Conservation (phyloP, 805 yeast species). For the Debaryomyces hansenii region DNA sequence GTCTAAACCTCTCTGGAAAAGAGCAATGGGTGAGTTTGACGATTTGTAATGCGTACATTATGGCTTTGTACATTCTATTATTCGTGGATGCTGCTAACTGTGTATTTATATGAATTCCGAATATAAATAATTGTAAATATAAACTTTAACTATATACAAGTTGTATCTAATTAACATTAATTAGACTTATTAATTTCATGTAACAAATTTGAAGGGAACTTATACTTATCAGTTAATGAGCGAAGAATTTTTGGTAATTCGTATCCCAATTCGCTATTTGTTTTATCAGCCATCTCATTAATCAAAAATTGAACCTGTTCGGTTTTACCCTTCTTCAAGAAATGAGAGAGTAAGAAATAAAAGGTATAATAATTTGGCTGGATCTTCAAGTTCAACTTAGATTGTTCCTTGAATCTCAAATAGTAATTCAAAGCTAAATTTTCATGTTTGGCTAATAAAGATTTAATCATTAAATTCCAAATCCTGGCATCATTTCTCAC, state of each 20-base stretch:
- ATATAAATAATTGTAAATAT: not conserved
- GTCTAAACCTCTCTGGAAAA: constrained; percentile 63
- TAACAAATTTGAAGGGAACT: constrained; percentile 5
- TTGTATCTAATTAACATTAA: not conserved
- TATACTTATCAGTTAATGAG: constrained; percentile 3
- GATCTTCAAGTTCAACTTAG: constrained; percentile 12
- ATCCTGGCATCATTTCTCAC: constrained; percentile 40
- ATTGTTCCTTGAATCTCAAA: constrained; percentile 27
- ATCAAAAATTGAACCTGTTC: constrained; percentile 35
- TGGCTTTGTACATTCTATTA: not conserved
- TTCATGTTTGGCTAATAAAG: constrained; percentile 30
- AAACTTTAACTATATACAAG: constrained; percentile 6
- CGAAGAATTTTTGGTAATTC: constrained; percentile 38
- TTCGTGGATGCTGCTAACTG: not conserved
- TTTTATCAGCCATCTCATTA: constrained; percentile 32
- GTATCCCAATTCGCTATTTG: constrained; percentile 35
- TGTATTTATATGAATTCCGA: not conserved
- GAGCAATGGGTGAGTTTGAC: constrained; percentile 62
- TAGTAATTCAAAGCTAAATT: constrained; percentile 43
- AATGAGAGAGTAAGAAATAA: constrained; percentile 46
- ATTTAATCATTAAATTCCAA: constrained; percentile 41
- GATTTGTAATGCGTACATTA: constrained; percentile 3
- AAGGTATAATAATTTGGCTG: constrained; percentile 53
- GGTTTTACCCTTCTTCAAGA: constrained; percentile 27
- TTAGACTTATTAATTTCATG: constrained; percentile 2